A percentile compares a stretch with the other conserved stretches of the same genome.
These are phyloP conservation scores for Monosporascus ibericus DNA, from an alignment of 2,329 filamentous ascomycete genomes.

Conservation along the genomic window DNA sequence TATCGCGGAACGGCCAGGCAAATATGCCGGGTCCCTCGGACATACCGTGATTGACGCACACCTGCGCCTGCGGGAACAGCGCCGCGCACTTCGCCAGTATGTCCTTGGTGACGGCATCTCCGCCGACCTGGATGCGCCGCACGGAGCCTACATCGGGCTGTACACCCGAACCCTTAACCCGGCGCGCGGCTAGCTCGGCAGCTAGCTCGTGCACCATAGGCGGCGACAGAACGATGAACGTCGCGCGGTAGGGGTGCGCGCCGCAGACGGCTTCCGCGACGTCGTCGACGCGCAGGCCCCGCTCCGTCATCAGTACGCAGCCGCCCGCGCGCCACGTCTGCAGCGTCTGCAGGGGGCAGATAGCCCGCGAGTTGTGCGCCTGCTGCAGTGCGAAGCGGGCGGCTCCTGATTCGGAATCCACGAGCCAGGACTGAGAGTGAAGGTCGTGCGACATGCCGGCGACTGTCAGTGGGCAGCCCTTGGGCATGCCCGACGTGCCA, in stretches of 20 bases:
- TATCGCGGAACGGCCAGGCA: conserved; percentile 4
- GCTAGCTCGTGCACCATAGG: conserved; percentile 8
- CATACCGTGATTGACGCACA: conserved; percentile 10
- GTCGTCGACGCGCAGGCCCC: conserved; percentile 1
- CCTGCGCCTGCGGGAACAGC: conserved; percentile 5
- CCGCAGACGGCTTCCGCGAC: conserved; percentile 3
- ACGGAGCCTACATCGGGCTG: background rate
- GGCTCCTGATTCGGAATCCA: background rate
- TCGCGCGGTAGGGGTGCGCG: background rate
- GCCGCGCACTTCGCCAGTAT: conserved; percentile 5
- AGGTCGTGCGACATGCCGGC: conserved; percentile 4
- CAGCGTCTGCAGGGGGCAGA: conserved; percentile 5
- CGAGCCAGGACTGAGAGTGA: conserved; percentile 7
- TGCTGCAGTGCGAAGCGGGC: conserved; percentile 2
- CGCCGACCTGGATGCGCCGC: conserved; percentile 5
- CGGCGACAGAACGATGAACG: conserved; percentile 7
- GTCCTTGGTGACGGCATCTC: conserved; percentile 7
- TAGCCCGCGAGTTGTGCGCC: conserved; percentile 6
- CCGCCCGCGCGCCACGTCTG: conserved; percentile 8
- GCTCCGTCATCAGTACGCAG: conserved; percentile 4
- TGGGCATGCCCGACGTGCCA: conserved; percentile 6
- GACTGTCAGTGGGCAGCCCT: conserved; percentile 6
- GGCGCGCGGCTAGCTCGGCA: background rate
- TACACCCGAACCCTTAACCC: no score
- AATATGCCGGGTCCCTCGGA: conserved; percentile 7